phyloP scores from a whole-genome alignment of 495 filamentous ascomycete species.

The Aspergillus sparsus region DNA sequence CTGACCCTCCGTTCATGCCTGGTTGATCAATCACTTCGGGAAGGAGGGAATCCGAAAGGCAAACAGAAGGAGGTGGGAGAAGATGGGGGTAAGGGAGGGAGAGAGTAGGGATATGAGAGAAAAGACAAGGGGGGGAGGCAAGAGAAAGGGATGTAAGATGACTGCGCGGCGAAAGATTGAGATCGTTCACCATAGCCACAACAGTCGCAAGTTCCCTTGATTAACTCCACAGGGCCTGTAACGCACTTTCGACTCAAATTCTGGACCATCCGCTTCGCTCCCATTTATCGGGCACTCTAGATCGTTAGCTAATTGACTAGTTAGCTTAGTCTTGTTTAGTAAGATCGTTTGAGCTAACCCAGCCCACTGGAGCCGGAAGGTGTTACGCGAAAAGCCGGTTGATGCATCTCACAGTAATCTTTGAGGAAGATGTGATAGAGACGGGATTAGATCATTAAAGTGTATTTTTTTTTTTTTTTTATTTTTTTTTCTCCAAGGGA shows the following conservation, averaged over 20 bases:
- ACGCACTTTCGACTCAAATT: constrained; percentile 11
- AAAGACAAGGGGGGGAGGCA: background rate
- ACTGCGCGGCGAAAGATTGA: constrained; percentile 11
- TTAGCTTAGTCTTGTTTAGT: constrained; percentile 15
- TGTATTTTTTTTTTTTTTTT: background rate
- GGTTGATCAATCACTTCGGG: constrained; percentile 10
- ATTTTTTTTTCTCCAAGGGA: background rate
- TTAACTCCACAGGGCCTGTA: background rate
- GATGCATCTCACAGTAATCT: constrained; percentile 11
- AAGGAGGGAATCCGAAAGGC: background rate
- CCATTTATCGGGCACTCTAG: constrained; percentile 14
- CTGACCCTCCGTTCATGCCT: constrained; percentile 3
- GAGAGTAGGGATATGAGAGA: background rate
- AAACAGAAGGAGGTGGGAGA: background rate
- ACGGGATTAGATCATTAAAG: background rate
- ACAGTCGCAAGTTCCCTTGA: no score
- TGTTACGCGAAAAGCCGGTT: constrained; percentile 20
- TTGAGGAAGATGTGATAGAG: constrained; percentile 5
- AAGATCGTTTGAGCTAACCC: constrained; percentile 18
- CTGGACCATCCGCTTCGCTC: constrained; percentile 7
- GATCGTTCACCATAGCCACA: constrained; percentile 7
- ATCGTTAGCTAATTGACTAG: background rate
- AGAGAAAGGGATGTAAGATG: background rate
- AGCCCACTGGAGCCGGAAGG: constrained; percentile 18
- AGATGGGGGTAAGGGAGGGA: background rate